Evolutionary conservation across 2,329 filamentous ascomycete species (phyloP), one percentile per base, ranked within the genome.

Genomic region (Botrytis deweyae): DNA sequence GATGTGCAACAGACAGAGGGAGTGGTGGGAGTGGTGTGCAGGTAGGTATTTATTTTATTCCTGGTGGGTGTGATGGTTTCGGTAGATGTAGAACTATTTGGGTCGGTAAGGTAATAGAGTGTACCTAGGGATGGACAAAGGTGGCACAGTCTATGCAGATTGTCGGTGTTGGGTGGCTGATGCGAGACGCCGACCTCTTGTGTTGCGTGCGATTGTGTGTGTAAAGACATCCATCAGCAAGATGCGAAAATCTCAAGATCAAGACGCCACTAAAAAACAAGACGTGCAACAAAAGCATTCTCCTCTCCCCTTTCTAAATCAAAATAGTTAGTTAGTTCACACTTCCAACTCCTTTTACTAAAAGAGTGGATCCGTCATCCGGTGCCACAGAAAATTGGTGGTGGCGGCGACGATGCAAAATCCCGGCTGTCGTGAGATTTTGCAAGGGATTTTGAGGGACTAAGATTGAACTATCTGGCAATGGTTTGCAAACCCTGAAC

Each of bases 1-100:
- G 70, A 72, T 52, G 46, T 66, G 61, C 61, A 66, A 72, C 70
- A 66, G n/a, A 55, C 25, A 14, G 4, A n/a, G 12, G 25, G 12
- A n/a, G 7, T 22, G 14, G 14, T n/a, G 49, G 4, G 49, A n/a
- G 49, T 14, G 14, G 49, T 7, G 49, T n/a, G 49, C n/a, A n/a
- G 25, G 18, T 44, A 20, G 22, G 20, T 49, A 25, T n/a, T 7
- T n/a, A 16, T n/a, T 55, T 5, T 55, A n/a, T 58, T 18, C n/a
- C 52, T 58, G 18, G 52, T 14, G 29, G 52, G n/a, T 58, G 52
- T 58, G n/a, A 58, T 29, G 5, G 12, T 14, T 29, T 55, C 12
- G 52, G 52, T 29, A 58, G 52, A 18, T 33, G n/a, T 16, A 55
- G 52, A 55, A 55, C 8, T 7, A 44, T 44, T 20, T 20, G 3